These are phyloP conservation scores for Coriaria nepalensis DNA, from an alignment of 306 rosid species.

Conservation along the genomic window DNA sequence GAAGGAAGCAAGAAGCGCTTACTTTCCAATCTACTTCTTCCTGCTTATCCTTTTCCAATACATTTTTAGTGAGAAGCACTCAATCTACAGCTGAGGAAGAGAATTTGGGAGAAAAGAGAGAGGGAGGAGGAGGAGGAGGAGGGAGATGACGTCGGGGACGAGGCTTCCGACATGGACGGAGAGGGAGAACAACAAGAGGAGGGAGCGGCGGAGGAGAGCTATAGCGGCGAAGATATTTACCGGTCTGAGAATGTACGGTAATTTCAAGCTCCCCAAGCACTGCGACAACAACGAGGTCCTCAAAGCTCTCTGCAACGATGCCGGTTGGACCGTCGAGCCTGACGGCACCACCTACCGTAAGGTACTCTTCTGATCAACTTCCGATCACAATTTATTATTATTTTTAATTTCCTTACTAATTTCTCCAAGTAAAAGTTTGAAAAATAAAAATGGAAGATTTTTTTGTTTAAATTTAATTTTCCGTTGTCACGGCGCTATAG, in stretches of 20 bases:
- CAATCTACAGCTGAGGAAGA: too few relatives aligned
- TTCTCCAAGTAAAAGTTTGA: too few relatives aligned
- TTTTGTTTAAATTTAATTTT: too few relatives aligned
- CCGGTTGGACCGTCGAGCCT: conserved; percentile 74
- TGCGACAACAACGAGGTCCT: conserved; percentile 96
- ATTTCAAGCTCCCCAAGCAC: conserved; percentile 80
- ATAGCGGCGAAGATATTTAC: conserved; percentile 77
- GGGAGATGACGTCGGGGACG: conserved; percentile 63
- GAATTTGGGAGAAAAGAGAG: neutral
- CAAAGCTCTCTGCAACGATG: conserved; percentile 82
- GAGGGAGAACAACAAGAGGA: conserved; percentile 79
- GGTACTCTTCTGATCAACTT: conserved; percentile 27
- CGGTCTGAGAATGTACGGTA: conserved; percentile 73
- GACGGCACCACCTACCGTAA: conserved; percentile 88
- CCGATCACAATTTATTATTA: neutral
- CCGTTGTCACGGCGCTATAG: too few relatives aligned
- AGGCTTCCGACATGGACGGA: conserved; percentile 82
- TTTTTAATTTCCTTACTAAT: too few relatives aligned
- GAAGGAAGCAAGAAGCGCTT: too few relatives aligned
- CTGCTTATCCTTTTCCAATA: conserved; percentile 2
- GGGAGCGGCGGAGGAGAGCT: conserved; percentile 73
- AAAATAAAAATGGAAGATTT: too few relatives aligned
- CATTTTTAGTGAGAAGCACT: neutral
- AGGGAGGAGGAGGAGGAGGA: conserved; percentile 3
- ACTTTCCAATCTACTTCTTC: too few relatives aligned